Conservation (phyloP, 257 asterid genomes). For the Schizonepeta tenuifolia region DNA sequence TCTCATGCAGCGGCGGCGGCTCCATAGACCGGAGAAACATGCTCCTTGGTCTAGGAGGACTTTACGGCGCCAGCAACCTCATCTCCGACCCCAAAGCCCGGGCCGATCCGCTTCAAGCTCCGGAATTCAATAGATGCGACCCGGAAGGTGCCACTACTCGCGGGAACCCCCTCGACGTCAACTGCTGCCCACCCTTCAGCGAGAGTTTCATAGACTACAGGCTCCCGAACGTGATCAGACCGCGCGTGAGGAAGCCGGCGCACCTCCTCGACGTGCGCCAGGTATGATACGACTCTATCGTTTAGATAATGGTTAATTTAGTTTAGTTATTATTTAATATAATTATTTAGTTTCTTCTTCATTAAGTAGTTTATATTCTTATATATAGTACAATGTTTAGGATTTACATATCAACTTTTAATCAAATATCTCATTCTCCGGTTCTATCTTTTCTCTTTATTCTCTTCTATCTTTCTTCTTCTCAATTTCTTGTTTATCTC, state of each 20-base stretch:
- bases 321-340: no score
- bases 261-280: conserved; percentile 34
- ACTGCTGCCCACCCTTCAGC: conserved; percentile 56
- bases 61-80: conserved; percentile 43
- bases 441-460: no score
- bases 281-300: no score
- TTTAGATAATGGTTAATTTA: no score
- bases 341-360: no score
- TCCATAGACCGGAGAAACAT: conserved; percentile 42
- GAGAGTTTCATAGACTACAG: conserved; percentile 33
- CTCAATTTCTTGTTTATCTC: no score
- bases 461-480: no score
- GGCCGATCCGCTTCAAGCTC: conserved; percentile 40
- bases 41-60: conserved; percentile 42
- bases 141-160: not conserved
- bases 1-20: conserved; percentile 37
- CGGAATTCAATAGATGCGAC: conserved; percentile 42
- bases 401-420: no score
- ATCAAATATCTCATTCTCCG: no score
- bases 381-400: no score
- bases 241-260: conserved; percentile 46
- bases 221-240: conserved; percentile 30
- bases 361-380: no score
- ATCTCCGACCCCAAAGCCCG: conserved; percentile 22
- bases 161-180: not conserved